These are phyloP conservation scores for Gillenia trifoliata DNA, from an alignment of 306 rosid genomes.

Conservation along the genomic window DNA sequence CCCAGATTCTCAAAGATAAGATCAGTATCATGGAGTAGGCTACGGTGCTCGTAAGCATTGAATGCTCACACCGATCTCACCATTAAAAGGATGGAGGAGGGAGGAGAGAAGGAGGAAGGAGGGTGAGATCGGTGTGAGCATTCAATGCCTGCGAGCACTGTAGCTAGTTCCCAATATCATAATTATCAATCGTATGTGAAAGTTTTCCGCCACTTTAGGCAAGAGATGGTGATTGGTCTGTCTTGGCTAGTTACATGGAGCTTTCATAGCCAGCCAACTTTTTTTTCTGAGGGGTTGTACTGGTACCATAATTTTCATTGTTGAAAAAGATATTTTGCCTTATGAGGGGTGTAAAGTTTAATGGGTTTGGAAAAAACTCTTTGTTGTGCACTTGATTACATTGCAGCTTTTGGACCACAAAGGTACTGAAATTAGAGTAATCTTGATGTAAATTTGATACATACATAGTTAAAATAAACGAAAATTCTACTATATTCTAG, in stretches of 20 bases:
- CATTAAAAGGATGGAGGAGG: too few species aligned
- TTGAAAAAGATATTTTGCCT: conserved; percentile 8
- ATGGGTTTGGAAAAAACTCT: neutral
- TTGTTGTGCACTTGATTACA: neutral
- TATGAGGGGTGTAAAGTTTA: neutral
- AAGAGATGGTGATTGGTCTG: conserved; percentile 14
- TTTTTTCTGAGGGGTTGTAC: neutral
- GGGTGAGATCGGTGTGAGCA: too few species aligned
- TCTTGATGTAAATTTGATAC: neutral
- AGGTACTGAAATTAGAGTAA: neutral
- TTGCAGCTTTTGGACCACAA: conserved; percentile 4
- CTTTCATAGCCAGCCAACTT: conserved; percentile 1
- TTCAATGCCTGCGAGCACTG: too few species aligned
- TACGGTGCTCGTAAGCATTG: too few species aligned
- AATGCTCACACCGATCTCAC: too few species aligned
- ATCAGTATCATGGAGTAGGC: too few species aligned
- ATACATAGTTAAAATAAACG: neutral
- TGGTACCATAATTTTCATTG: neutral
- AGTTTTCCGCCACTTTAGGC: neutral
- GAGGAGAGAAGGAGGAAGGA: too few species aligned
- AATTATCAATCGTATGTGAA: neutral
- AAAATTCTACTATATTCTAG: neutral
- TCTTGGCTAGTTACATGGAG: neutral
- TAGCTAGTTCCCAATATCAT: too few species aligned
- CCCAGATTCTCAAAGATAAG: neutral